Evolutionary conservation across 805 yeast genomes (phyloP).

Genomic region (Isabelozyma rhagii): DNA sequence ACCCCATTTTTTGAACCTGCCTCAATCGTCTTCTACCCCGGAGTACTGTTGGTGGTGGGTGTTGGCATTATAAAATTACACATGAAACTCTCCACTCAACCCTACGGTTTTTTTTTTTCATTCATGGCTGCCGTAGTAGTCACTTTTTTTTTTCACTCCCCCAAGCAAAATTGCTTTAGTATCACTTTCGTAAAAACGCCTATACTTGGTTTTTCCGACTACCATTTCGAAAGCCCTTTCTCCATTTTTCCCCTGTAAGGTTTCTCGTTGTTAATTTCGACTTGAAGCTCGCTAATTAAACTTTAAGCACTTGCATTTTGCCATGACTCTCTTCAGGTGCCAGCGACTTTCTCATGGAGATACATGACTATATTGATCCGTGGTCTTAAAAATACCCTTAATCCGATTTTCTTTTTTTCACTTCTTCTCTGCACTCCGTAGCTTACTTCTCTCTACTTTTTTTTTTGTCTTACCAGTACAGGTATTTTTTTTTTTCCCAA

Average conservation of each 20-base stretch:
- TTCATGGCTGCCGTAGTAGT: too few species aligned
- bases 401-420: too few species aligned
- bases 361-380: too few species aligned
- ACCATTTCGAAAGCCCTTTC: not conserved
- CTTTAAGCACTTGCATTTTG: not conserved
- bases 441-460: too few species aligned
- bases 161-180: not conserved
- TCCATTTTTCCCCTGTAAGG: not conserved
- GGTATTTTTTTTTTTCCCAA: not conserved
- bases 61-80: not conserved
- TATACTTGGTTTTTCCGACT: not conserved
- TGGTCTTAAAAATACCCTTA: too few species aligned
- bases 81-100: not conserved
- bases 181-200: not conserved
- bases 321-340: not conserved
- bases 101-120: not conserved
- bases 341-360: too few species aligned
- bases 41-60: not conserved
- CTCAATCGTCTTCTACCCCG: not conserved
- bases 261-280: not conserved
- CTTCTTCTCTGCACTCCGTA: too few species aligned
- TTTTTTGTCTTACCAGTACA: not conserved
- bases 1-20: not conserved
- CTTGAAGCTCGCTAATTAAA: too few species aligned
- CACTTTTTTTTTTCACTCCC: too few species aligned